Evolutionary conservation across 352 stramenopile genomes (phyloP).

Genomic region (Peronospora belbahrii): DNA sequence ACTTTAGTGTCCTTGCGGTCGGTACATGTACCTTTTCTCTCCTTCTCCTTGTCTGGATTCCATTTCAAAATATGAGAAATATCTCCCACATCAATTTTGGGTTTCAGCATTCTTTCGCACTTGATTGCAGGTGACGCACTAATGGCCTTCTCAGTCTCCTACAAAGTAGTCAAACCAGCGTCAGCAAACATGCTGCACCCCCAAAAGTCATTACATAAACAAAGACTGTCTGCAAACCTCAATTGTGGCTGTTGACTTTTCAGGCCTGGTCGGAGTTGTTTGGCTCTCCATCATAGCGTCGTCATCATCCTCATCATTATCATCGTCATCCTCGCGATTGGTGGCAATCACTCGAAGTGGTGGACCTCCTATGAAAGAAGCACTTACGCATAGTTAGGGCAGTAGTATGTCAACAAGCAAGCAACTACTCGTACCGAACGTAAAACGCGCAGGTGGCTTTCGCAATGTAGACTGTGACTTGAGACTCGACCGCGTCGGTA

Average conservation of each 20-base stretch:
- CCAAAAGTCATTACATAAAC: not conserved
- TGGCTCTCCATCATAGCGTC: constrained; percentile 26
- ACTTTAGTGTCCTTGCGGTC: constrained; percentile 1
- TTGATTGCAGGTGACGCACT: constrained; percentile 1
- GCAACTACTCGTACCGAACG: constrained; percentile 25
- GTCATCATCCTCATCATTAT: constrained; percentile 38
- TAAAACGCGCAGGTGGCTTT: constrained; percentile 37
- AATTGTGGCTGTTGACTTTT: constrained; percentile 13
- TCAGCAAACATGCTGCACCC: not conserved
- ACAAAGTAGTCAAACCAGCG: not conserved
- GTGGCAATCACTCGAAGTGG: constrained; percentile 45
- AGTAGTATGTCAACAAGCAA: not conserved
- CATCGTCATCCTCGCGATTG: constrained; percentile 12
- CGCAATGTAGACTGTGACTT: constrained; percentile 51
- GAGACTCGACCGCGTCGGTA: constrained; percentile 25
- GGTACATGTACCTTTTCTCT: not conserved
- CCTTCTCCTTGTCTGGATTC: constrained; percentile 13
- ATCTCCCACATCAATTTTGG: constrained; percentile 17
- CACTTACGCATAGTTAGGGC: not conserved
- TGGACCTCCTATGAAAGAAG: constrained; percentile 18
- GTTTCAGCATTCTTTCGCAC: constrained; percentile 8
- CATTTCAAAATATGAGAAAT: constrained; percentile 22
- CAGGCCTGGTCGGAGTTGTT: constrained; percentile 9
- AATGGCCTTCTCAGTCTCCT: not conserved
- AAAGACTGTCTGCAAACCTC: constrained; percentile 13